Conservation (phyloP, 176 grass and related monocot genomes). For the Carex littledalei region DNA sequence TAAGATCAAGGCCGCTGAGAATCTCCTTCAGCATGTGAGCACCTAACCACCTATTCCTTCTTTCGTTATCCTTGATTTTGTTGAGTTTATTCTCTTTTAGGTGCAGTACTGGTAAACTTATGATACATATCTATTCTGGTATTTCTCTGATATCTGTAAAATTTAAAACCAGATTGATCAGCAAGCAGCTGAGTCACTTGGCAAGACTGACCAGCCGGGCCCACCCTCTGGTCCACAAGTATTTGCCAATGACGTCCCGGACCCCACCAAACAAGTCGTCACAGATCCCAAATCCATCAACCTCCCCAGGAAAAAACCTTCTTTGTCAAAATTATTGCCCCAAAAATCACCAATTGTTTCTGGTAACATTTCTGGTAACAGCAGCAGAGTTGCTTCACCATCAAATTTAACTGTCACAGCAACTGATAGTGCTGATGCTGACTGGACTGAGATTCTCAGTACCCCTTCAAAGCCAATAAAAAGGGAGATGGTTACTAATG, state of each 20-base stretch:
- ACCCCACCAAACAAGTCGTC: background rate
- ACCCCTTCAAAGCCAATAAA: constrained; percentile 21
- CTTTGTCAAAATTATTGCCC: constrained; percentile 7
- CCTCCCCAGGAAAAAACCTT: constrained; percentile 17
- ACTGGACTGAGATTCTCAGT: constrained; percentile 47
- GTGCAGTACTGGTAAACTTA: background rate
- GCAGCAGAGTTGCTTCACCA: background rate
- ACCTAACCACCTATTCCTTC: background rate
- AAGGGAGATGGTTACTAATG: background rate
- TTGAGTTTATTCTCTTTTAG: constrained; percentile 13
- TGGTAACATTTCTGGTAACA: background rate
- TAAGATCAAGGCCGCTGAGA: constrained; percentile 94
- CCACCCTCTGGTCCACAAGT: constrained; percentile 35
- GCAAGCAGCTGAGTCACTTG: constrained; percentile 83
- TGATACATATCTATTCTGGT: background rate
- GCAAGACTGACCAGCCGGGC: constrained; percentile 45
- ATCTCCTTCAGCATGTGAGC: constrained; percentile 82
- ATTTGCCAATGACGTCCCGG: background rate
- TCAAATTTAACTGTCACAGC: background rate
- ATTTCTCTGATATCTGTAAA: background rate
- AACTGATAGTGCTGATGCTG: constrained; percentile 18
- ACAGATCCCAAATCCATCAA: constrained; percentile 16
- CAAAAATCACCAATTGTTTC: constrained; percentile 6
- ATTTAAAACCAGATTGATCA: constrained; percentile 72
- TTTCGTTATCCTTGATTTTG: background rate